Evolutionary conservation across 2,329 filamentous ascomycete genomes (phyloP), one percentile per base, ranked within the genome.

Genomic region (Fusarium anthophilum): DNA sequence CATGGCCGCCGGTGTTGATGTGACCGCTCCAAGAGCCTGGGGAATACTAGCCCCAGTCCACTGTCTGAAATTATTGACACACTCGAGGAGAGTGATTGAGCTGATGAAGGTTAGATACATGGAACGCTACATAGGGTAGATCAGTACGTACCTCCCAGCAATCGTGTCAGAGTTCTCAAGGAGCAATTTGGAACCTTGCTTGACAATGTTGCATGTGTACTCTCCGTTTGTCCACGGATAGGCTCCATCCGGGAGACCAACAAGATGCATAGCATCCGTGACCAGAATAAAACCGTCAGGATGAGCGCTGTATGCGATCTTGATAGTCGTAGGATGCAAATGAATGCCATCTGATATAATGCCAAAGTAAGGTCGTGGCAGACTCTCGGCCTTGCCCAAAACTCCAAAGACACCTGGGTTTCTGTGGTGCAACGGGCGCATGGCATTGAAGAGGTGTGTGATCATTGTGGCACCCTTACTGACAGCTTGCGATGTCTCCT

Each of bases 361-460:
- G 66, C 95, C 95, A 81, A 96, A 98, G 82, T 89, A 98, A 0
- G 95, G 95, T 58, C 92, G 87, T 18, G 83, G 81, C 62, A 85
- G 79, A 69, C 82, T 86, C 77, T 92, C 88, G 14, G 88, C 88
- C 70, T 89, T 89, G 68, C 95, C 94, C 20, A 98, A 85, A 1
- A 97, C 90, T 35, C 95, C 95, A 80, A 97, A 97, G 76, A 98
- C 91, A 43, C 95, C 95, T 0, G 95, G 95, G 82, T 98, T 95
- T 66, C 95, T 92, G 86, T 98, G 94, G 81, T 96, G 94, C 57
- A 97, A 90, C 20, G 94, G 94, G 2, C 91, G 89, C 95, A 98
- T 98, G 32, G 95, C 95, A 81, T 98, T 98, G 89, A 97, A 98
- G 4, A 98, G 87, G 79, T 98, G 95, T 0, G 95, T 98, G 75